Evolutionary conservation across 352 stramenopile genomes (phyloP).

Genomic region (Globisporangium heterothallicum): DNA sequence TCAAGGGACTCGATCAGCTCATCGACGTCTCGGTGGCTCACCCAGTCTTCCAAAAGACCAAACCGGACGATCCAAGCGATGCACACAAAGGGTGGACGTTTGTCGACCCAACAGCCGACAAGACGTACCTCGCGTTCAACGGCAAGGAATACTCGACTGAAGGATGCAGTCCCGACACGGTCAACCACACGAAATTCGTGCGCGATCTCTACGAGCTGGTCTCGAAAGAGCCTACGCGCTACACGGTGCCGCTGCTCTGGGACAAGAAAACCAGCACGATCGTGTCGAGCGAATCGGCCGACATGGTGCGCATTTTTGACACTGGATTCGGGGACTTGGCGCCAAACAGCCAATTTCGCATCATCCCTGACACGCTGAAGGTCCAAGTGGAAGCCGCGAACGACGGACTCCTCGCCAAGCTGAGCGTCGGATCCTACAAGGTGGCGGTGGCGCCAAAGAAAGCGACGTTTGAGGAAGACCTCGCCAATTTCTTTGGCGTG

Average conservation of each 20-base stretch:
- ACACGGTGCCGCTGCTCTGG: constrained; percentile 65
- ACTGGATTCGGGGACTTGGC: constrained; percentile 35
- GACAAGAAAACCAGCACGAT: constrained; percentile 62
- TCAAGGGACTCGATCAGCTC: constrained; percentile 91
- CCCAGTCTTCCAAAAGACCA: constrained; percentile 37
- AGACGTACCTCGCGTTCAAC: too few species aligned
- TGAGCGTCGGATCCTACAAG: constrained; percentile 48
- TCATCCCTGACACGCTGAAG: constrained; percentile 40
- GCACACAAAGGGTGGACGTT: constrained; percentile 35
- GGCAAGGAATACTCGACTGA: constrained; percentile 24
- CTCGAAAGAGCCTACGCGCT: constrained; percentile 10
- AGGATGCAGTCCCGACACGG: constrained; percentile 16
- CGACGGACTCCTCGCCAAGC: constrained; percentile 48
- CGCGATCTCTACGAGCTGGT: constrained; percentile 40
- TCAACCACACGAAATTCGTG: constrained; percentile 20
- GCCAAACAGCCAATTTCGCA: constrained; percentile 20
- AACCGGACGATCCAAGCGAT: constrained; percentile 28
- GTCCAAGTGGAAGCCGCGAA: constrained; percentile 50
- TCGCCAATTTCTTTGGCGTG: constrained; percentile 16
- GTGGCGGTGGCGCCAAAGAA: constrained; percentile 60
- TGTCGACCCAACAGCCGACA: constrained; percentile 7
- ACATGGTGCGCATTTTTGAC: constrained; percentile 67
- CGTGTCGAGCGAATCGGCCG: constrained; percentile 71
- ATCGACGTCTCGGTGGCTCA: constrained; percentile 86
- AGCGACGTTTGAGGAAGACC: constrained; percentile 35